Evolutionary conservation across 495 filamentous ascomycete species (phyloP).

Genomic region (Aspergillus carlsbadensis): DNA sequence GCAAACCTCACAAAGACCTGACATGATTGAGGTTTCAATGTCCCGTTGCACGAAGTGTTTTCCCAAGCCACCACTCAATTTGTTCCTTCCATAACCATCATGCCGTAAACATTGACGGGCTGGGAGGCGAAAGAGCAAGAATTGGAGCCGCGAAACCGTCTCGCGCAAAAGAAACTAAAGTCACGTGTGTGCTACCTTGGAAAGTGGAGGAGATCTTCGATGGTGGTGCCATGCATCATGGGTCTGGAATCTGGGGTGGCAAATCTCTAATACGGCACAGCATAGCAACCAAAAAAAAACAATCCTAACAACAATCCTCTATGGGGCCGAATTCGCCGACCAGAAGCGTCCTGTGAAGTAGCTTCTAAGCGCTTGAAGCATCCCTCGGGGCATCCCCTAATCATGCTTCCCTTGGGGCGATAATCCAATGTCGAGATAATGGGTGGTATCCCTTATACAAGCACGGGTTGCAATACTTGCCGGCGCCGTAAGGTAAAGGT

Average conservation of each 20-base stretch:
- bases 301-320: neutral
- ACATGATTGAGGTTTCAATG: conserved; percentile 22
- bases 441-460: conserved; percentile 26
- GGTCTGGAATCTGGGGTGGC: neutral
- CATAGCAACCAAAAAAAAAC: conserved; percentile 1
- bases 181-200: too few relatives aligned
- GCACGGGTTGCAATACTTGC: conserved; percentile 28
- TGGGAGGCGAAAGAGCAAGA: too few relatives aligned
- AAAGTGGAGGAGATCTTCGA: too few relatives aligned
- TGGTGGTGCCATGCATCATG: too few relatives aligned
- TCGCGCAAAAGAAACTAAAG: too few relatives aligned
- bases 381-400: neutral
- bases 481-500: conserved; percentile 25
- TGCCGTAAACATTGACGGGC: neutral
- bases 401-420: neutral
- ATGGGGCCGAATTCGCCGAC: neutral
- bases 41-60: neutral
- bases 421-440: conserved; percentile 13
- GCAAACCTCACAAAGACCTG: conserved; percentile 57
- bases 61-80: conserved; percentile 5
- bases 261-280: neutral
- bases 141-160: too few relatives aligned
- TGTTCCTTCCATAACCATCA: conserved; percentile 10
- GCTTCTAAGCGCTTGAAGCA: neutral
- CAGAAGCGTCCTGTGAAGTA: neutral